These are phyloP conservation scores for Fomitopsis palustris DNA, from an alignment of 1,284 basidiomycete species.

Conservation along the genomic window DNA sequence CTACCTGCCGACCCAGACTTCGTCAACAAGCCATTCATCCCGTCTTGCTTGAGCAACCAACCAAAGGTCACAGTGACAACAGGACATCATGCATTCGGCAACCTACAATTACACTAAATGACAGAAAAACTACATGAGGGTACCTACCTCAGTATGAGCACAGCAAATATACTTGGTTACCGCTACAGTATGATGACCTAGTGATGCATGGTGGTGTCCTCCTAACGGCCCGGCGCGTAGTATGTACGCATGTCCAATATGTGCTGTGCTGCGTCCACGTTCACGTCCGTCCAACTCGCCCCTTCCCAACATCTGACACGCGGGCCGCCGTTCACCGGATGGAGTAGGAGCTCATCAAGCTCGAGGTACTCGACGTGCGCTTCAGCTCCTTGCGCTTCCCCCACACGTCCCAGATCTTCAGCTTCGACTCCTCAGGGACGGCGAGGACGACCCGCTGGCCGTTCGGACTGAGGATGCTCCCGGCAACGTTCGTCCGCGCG, in stretches of 20 bases:
- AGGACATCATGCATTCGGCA: not conserved
- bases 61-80: not conserved
- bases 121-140: not conserved
- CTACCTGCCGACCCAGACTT: no score
- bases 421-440: constrained; percentile 44
- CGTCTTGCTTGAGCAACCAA: no score
- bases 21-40: no score
- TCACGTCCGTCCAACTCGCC: not conserved
- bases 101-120: not conserved
- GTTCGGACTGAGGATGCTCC: constrained; percentile 44
- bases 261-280: not conserved
- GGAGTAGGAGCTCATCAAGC: constrained; percentile 1
- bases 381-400: constrained; percentile 44
- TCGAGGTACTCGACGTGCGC: constrained; percentile 18
- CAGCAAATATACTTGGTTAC: not conserved
- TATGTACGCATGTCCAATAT: not conserved
- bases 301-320: not conserved
- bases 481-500: constrained; percentile 38
- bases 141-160: not conserved
- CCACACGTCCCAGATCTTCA: constrained; percentile 56
- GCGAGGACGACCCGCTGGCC: constrained; percentile 46
- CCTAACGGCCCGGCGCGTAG: not conserved
- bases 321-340: not conserved
- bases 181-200: not conserved
- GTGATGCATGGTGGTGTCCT: not conserved